Percentiles rank a stretch among this genome's conserved stretches.
phyloP scores from a whole-genome alignment of 495 filamentous ascomycete species.

The Tuber borchii region DNA sequence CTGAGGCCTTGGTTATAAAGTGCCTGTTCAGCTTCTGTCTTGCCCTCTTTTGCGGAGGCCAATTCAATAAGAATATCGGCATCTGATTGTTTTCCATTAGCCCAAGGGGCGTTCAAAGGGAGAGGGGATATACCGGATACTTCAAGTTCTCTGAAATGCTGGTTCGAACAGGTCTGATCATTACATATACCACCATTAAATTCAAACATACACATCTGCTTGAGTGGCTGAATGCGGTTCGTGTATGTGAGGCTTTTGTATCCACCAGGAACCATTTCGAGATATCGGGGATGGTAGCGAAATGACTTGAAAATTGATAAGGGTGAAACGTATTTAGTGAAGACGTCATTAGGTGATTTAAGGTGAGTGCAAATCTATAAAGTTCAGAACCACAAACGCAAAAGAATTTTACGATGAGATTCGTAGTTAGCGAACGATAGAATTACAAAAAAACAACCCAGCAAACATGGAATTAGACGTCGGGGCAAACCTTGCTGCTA shows the following conservation, averaged over 20 bases:
- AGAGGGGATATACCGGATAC: slow-evolving; percentile 68
- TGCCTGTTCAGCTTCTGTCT: slow-evolving; percentile 60
- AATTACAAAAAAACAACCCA: background rate
- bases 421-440: background rate
- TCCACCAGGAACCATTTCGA: slow-evolving; percentile 61
- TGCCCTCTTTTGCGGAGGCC: slow-evolving; percentile 64
- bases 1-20: slow-evolving; percentile 70
- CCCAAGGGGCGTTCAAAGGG: slow-evolving; percentile 8
- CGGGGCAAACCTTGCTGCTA: slow-evolving; percentile 36
- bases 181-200: slow-evolving; percentile 69
- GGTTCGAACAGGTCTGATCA: slow-evolving; percentile 59
- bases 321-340: slow-evolving; percentile 75
- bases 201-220: slow-evolving; percentile 67
- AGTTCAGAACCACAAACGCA: background rate
- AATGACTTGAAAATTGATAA: slow-evolving; percentile 76
- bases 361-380: slow-evolving; percentile 32
- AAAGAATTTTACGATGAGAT: slow-evolving; percentile 4
- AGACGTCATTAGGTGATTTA: slow-evolving; percentile 42
- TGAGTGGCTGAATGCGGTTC: slow-evolving; percentile 69
- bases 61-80: slow-evolving; percentile 79
- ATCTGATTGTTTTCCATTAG: slow-evolving; percentile 51
- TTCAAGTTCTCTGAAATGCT: slow-evolving; percentile 73
- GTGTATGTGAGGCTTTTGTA: slow-evolving; percentile 89
- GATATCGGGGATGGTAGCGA: slow-evolving; percentile 75
- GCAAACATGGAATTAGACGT: background rate